These are phyloP conservation scores for Auricularia sp. DNA, from an alignment of 768 basidiomycete genomes.

Conservation along the genomic window DNA sequence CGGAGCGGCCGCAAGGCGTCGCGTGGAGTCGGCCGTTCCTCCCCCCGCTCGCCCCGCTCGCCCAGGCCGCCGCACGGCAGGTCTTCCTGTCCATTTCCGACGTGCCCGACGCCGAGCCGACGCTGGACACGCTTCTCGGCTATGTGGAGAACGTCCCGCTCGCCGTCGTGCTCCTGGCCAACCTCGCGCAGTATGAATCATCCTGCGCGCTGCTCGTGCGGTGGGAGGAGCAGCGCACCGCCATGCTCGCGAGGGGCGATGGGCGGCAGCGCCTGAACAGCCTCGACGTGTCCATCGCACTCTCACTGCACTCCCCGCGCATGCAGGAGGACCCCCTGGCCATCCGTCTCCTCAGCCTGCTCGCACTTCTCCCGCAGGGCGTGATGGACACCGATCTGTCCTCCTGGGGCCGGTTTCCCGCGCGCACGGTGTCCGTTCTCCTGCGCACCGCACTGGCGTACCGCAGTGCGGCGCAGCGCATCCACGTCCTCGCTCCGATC, in stretches of 20 bases:
- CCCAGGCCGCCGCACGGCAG: background rate
- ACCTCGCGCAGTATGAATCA: background rate
- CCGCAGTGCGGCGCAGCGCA: background rate
- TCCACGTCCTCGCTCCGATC: background rate
- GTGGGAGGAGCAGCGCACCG: background rate
- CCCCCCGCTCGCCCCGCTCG: background rate
- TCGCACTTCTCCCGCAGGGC: background rate
- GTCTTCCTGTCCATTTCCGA: background rate
- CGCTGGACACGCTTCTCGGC: background rate
- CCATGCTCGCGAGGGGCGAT: background rate
- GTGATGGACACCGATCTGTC: slow-evolving; percentile 11
- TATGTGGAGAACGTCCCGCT: background rate
- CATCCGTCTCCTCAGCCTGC: background rate
- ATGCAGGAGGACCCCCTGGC: background rate
- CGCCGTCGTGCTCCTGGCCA: background rate
- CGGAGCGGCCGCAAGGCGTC: background rate
- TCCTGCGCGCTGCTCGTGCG: background rate
- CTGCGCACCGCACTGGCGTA: background rate
- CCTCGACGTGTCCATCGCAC: background rate
- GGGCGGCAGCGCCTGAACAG: background rate
- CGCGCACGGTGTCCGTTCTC: background rate
- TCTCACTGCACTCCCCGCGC: background rate
- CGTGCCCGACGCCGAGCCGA: background rate
- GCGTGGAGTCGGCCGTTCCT: background rate
- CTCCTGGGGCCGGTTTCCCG: slow-evolving; percentile 5